These are phyloP conservation scores for Amesomyces nigricolor DNA, from an alignment of 2,329 filamentous ascomycete genomes.

Conservation along the genomic window DNA sequence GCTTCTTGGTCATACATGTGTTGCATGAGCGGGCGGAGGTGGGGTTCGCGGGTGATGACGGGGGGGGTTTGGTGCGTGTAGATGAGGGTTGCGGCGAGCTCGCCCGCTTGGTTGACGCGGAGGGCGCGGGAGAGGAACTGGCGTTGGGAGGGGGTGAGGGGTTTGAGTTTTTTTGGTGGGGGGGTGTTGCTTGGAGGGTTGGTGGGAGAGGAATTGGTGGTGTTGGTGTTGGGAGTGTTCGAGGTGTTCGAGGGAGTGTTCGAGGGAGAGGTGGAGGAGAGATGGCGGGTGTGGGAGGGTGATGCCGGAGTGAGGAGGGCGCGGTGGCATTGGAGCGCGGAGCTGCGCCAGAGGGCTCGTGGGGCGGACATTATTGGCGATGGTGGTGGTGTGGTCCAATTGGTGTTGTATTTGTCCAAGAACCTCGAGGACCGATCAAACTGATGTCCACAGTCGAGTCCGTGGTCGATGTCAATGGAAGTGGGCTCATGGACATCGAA, in stretches of 20 bases:
- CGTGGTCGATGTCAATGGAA: not conserved
- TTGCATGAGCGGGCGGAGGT: constrained; percentile 83
- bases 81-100: constrained; percentile 93
- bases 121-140: constrained; percentile 53
- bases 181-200: constrained; percentile 17
- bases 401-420: not conserved
- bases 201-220: not conserved
- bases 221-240: constrained; percentile 1
- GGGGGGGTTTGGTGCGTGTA: constrained; percentile 83
- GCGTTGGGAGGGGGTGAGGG: constrained; percentile 63
- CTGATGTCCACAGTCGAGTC: not conserved
- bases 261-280: not conserved
- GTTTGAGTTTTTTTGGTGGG: constrained; percentile 40
- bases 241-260: not conserved
- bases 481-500: constrained; percentile 7
- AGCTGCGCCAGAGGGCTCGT: not conserved
- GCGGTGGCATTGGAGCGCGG: not conserved
- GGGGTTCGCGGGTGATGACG: constrained; percentile 73
- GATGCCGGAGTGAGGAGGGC: not conserved
- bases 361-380: constrained; percentile 5
- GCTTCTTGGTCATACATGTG: constrained; percentile 99
- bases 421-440: constrained; percentile 10
- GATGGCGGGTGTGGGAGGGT: not conserved
- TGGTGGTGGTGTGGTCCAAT: not conserved
- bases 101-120: constrained; percentile 94